phyloP scores from a whole-genome alignment of 1,284 basidiomycete genomes.

The Trichosporon asahii region DNA sequence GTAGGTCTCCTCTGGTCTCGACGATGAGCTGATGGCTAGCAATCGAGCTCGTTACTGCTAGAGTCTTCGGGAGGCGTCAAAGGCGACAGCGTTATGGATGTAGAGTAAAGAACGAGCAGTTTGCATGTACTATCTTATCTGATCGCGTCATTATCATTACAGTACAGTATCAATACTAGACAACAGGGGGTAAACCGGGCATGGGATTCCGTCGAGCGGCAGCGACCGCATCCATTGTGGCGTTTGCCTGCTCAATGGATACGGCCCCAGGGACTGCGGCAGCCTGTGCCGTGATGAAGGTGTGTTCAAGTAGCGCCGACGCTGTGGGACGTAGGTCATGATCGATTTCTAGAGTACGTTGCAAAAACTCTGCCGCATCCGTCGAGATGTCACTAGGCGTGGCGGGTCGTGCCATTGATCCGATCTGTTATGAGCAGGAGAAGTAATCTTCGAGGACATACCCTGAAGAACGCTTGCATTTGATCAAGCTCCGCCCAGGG shows the following conservation, averaged over 20 bases:
- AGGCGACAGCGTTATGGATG: conserved; percentile 30
- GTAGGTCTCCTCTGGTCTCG: conserved; percentile 1
- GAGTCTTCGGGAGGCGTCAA: neutral
- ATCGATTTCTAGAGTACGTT: conserved; percentile 78
- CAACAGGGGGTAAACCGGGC: conserved; percentile 8
- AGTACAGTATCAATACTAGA: neutral
- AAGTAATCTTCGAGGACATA: conserved; percentile 36
- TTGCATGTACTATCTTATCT: conserved; percentile 1
- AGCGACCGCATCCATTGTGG: conserved; percentile 20
- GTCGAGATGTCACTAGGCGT: conserved; percentile 82
- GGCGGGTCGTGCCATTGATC: conserved; percentile 73
- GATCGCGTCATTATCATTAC: neutral
- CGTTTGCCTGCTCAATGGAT: conserved; percentile 21
- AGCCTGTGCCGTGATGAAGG: conserved; percentile 59
- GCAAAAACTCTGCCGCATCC: conserved; percentile 79
- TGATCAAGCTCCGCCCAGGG: conserved; percentile 97
- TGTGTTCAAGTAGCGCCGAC: conserved; percentile 67
- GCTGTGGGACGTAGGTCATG: conserved; percentile 79
- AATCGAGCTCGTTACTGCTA: neutral
- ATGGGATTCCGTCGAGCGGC: conserved; percentile 12
- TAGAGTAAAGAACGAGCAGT: conserved; percentile 23
- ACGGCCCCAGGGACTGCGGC: conserved; percentile 11
- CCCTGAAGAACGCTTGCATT: conserved; percentile 98
- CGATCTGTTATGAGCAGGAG: conserved; percentile 62
- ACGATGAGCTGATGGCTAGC: neutral